A percentile compares a stretch with the other conserved stretches of the same genome.
Evolutionary conservation across 2,329 filamentous ascomycete species (phyloP).

Genomic region (Ophiostoma sp.): DNA sequence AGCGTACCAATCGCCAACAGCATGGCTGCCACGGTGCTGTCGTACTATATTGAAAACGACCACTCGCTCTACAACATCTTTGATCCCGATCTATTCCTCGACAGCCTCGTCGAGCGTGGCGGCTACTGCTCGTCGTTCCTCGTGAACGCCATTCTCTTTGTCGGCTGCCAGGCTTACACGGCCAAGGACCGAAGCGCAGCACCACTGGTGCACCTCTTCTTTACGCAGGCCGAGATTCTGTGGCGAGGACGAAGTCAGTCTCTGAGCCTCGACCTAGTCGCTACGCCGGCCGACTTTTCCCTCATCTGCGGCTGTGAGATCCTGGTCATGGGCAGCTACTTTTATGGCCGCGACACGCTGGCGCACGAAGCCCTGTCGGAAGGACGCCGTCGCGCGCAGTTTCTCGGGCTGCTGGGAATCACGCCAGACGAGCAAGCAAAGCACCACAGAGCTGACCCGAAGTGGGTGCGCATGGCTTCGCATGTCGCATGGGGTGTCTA

Average conservation of each 20-base stretch:
- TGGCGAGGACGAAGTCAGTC: not conserved
- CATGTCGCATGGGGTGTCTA: conserved; percentile 23
- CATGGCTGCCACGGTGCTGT: conserved; percentile 23
- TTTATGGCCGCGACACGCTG: conserved; percentile 19
- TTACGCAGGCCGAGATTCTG: not conserved
- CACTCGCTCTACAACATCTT: not conserved
- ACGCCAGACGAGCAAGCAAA: not conserved
- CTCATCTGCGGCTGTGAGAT: conserved; percentile 17
- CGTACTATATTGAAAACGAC: conserved; percentile 24
- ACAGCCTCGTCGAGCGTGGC: not conserved
- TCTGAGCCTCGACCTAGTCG: not conserved
- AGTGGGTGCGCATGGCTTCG: conserved; percentile 20
- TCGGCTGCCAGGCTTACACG: not conserved
- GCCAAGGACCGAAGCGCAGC: not conserved
- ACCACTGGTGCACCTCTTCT: not conserved
- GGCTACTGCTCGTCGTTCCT: conserved; percentile 1
- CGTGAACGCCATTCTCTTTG: not conserved
- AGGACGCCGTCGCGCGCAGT: conserved; percentile 21
- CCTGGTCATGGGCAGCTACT: conserved; percentile 19
- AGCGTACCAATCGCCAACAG: conserved; percentile 21
- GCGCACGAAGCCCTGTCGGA: conserved; percentile 14
- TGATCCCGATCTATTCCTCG: not conserved
- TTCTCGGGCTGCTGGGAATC: not conserved
- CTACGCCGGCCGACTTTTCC: not conserved
- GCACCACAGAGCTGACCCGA: not conserved